These are phyloP conservation scores for Ganoderma lucidum DNA, from an alignment of 1,284 basidiomycete genomes.

Conservation along the genomic window DNA sequence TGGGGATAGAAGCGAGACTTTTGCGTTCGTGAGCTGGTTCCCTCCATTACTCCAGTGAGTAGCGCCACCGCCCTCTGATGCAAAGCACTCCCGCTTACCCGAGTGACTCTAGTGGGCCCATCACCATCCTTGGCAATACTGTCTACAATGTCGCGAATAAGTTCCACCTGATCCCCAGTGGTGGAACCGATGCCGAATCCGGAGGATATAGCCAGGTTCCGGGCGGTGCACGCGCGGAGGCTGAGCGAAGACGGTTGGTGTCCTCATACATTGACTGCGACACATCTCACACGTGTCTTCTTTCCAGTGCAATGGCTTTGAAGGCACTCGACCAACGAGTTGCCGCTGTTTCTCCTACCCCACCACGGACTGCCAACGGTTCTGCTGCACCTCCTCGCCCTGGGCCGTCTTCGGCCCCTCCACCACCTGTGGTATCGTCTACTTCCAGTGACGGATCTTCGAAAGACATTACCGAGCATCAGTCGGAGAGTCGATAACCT, in stretches of 20 bases:
- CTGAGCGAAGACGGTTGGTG: constrained; percentile 86
- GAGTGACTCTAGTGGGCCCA: constrained; percentile 57
- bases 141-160: constrained; percentile 77
- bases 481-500: constrained; percentile 17
- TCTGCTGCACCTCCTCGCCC: constrained; percentile 29
- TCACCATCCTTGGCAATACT: constrained; percentile 74
- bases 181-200: constrained; percentile 71
- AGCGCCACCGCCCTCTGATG: constrained; percentile 43
- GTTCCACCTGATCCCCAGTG: constrained; percentile 81
- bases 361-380: constrained; percentile 48
- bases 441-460: constrained; percentile 15
- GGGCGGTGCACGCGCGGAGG: constrained; percentile 89
- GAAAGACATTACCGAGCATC: constrained; percentile 17
- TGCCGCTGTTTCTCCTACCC: constrained; percentile 61
- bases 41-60: constrained; percentile 91
- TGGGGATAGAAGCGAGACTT: constrained; percentile 96
- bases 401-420: constrained; percentile 26
- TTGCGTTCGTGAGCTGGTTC: constrained; percentile 97
- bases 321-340: constrained; percentile 95
- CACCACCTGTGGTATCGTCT: constrained; percentile 8
- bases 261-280: constrained; percentile 1
- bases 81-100: neutral
- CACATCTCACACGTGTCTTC: constrained; percentile 22
- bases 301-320: constrained; percentile 85
- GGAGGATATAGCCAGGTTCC: constrained; percentile 81